Base-by-base conservation (phyloP, 352 stramenopile species). In the Phytophthora macrochlamydospora region DNA sequence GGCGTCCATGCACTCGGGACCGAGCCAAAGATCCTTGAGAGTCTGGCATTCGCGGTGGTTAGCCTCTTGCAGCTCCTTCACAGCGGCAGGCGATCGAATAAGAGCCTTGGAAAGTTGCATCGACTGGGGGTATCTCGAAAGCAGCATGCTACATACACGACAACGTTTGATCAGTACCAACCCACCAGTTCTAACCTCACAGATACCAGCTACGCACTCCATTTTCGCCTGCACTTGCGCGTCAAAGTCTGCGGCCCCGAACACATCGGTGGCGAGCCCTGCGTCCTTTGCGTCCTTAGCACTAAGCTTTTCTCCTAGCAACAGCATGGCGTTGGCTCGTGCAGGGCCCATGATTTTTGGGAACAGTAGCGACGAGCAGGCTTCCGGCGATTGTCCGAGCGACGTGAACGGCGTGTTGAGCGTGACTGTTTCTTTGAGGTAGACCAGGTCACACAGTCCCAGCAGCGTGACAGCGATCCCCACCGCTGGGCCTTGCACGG, bases 401-500 rank as follows among this genome's bases (percentile, higher is more conserved):
- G 86, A 75, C 45, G 90, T 96, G 78, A 98, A 98, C 14, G 92
- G 94, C 35, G 92, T 97, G 74, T 95, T 92, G 74, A 98, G 94
- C 28, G 88, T 97, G 13, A 89, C 85, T 2, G 69, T 83, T 44
- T 93, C 79, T n/a, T 85, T 90, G 49, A 90, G 85, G 69, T 97
- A 97, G 38, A 97, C 88, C 4, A 97, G 58, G 66, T 98, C 94
- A 46, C 89, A 97, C 44, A 98, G 87, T 11, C 76, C 81, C 9
- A 98, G 76, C 13, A 96, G 75, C 8, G 92, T 98, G 18, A 94
- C 89, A 5, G 82, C 85, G 51, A 98, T 96, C 45, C 94, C 94
- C 30, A 98, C 82, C 0, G 92, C 92, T 0, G 92, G 92, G 2
- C 91, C 94, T 56, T 98, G 93, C 7, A 98, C 94, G 7, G 89